These are phyloP conservation scores for Pythium utonaiense DNA, from an alignment of 352 stramenopile species.

Conservation along the genomic window DNA sequence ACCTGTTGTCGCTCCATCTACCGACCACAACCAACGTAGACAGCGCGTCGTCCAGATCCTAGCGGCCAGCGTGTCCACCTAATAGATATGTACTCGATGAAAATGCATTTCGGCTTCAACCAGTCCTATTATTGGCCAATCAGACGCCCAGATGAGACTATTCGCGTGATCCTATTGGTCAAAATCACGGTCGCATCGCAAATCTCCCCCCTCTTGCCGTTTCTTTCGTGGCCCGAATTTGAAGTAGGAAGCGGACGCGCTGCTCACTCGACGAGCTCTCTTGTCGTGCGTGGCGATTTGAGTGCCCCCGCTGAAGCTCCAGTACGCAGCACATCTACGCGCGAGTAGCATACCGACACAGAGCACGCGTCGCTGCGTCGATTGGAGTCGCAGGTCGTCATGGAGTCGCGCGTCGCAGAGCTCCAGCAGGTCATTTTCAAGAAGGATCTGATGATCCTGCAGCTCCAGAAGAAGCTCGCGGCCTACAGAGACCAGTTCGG, in stretches of 20 bases:
- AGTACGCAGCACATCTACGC: not conserved
- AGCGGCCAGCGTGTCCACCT: not conserved
- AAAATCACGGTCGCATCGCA: not conserved
- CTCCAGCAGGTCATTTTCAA: constrained; percentile 82
- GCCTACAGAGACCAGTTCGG: constrained; percentile 58
- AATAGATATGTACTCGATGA: constrained; percentile 5
- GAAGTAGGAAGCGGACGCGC: not conserved
- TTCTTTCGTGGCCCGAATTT: not conserved
- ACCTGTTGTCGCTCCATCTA: not conserved
- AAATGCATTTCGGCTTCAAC: not conserved
- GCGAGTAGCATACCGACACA: not conserved
- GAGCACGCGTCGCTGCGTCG: not conserved
- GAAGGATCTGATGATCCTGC: constrained; percentile 82
- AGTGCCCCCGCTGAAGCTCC: not conserved
- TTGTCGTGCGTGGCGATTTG: not conserved
- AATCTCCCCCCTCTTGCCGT: constrained; percentile 3
- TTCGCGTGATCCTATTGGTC: not conserved
- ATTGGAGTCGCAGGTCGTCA: constrained; percentile 13
- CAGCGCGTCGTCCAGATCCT: not conserved
- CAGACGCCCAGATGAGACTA: not conserved
- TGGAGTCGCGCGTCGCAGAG: constrained; percentile 55
- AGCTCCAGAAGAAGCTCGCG: constrained; percentile 63
- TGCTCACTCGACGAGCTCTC: not conserved
- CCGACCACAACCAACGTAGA: not conserved
- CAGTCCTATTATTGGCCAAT: not conserved